These are phyloP conservation scores for Talaromyces sp. DNA, from an alignment of 2,329 filamentous ascomycete genomes.

Conservation along the genomic window DNA sequence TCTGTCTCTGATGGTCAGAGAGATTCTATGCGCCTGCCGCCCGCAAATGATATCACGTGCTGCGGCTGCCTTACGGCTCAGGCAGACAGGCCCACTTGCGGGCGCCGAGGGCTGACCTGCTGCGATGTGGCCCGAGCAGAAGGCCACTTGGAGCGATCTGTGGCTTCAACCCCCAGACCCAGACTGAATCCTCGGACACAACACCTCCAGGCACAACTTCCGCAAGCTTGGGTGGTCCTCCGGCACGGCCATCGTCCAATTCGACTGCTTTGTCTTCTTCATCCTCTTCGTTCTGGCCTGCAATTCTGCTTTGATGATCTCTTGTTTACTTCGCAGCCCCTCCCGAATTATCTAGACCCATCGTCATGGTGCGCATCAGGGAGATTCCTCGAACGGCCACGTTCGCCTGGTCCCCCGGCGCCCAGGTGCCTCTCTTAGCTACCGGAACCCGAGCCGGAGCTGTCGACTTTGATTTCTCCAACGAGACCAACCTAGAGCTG, in stretches of 20 bases:
- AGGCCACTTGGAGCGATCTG: conserved; percentile 35
- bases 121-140: conserved; percentile 8
- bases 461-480: conserved; percentile 95
- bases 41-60: conserved; percentile 7
- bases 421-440: conserved; percentile 74
- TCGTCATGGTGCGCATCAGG: conserved; percentile 85
- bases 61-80: conserved; percentile 3
- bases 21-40: background rate
- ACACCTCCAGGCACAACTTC: background rate
- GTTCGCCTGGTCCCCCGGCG: conserved; percentile 90
- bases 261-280: conserved; percentile 17
- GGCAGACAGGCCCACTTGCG: background rate
- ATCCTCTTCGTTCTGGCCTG: background rate
- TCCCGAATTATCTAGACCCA: background rate
- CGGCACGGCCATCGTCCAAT: background rate
- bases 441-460: conserved; percentile 94
- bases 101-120: background rate
- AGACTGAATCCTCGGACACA: background rate
- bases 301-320: background rate
- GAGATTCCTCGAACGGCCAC: conserved; percentile 95
- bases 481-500: conserved; percentile 91
- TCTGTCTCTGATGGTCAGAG: background rate
- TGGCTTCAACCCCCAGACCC: background rate
- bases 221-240: background rate
- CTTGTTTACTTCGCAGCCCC: background rate